Conservation (phyloP, 495 filamentous ascomycete genomes). For the Penicillium pulvis region DNA sequence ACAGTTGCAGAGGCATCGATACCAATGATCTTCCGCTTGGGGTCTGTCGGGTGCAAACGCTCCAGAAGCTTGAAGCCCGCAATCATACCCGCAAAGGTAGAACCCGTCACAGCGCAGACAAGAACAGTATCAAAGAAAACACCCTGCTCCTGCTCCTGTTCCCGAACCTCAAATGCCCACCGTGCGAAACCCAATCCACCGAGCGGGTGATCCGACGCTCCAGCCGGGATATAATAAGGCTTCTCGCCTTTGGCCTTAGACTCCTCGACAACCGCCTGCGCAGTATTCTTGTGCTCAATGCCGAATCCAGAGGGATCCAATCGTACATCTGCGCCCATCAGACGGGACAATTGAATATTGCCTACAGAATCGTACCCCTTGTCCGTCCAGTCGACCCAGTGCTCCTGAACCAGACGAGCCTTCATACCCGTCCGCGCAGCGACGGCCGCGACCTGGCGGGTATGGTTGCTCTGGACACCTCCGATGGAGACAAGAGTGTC, state of each 20-base stretch:
- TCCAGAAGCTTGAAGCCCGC: conserved; percentile 63
- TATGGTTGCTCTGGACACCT: conserved; percentile 68
- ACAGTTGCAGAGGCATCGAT: conserved; percentile 64
- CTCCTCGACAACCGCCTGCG: conserved; percentile 48
- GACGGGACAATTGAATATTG: conserved; percentile 62
- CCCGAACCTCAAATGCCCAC: conserved; percentile 62
- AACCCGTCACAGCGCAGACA: conserved; percentile 64
- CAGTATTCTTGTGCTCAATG: conserved; percentile 60
- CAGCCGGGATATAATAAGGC: conserved; percentile 67
- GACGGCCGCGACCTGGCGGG: conserved; percentile 61
- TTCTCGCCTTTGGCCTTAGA: conserved; percentile 46
- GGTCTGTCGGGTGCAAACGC: conserved; percentile 35
- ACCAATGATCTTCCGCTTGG: conserved; percentile 54
- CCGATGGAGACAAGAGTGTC: conserved; percentile 64
- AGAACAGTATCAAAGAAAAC: conserved; percentile 62
- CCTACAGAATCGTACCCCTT: conserved; percentile 56
- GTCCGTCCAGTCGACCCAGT: conserved; percentile 61
- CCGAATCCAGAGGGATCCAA: conserved; percentile 55
- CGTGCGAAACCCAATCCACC: conserved; percentile 65
- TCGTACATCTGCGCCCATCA: conserved; percentile 61
- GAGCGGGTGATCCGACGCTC: conserved; percentile 65
- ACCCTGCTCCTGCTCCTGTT: conserved; percentile 58
- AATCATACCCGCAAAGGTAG: conserved; percentile 63
- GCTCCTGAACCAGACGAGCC: conserved; percentile 59
- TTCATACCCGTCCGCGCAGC: conserved; percentile 55